phyloP scores from a whole-genome alignment of 306 rosid species.

The Begonia fuchsioides region DNA sequence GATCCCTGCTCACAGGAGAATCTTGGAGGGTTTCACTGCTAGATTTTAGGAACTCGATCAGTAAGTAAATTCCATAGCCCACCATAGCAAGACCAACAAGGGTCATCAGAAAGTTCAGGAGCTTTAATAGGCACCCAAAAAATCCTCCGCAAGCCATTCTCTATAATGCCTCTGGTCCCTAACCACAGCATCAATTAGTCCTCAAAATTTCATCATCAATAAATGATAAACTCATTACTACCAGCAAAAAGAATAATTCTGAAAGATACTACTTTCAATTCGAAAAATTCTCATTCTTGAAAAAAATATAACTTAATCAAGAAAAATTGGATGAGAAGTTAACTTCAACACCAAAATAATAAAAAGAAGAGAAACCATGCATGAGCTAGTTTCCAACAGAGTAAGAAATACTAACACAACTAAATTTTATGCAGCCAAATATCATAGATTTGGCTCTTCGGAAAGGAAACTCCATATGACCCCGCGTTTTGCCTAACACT shows the following conservation, averaged over 20 bases:
- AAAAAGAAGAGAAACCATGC: background rate
- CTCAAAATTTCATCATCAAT: slow-evolving; percentile 12
- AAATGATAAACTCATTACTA: background rate
- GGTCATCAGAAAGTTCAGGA: slow-evolving; percentile 66
- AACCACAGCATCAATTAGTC: slow-evolving; percentile 17
- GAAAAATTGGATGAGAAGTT: no score
- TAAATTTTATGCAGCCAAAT: no score
- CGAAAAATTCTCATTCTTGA: background rate
- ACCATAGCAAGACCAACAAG: slow-evolving; percentile 73
- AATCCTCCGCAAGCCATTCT: slow-evolving; percentile 89
- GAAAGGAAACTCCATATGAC: no score
- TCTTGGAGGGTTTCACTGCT: slow-evolving; percentile 9
- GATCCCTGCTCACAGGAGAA: slow-evolving; percentile 26
- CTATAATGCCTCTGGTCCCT: slow-evolving; percentile 16
- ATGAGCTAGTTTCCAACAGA: background rate
- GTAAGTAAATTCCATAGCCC: slow-evolving; percentile 85
- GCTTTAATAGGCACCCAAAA: slow-evolving; percentile 78
- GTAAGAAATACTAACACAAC: no score
- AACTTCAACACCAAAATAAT: background rate
- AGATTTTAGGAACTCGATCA: slow-evolving; percentile 37
- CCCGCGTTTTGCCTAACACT: no score
- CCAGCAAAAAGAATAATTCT: background rate
- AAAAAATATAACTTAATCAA: background rate
- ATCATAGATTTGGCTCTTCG: no score
- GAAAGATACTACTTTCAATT: background rate